A percentile compares a stretch with the other conserved stretches of the same genome.
Evolutionary conservation across 2,329 filamentous ascomycete genomes (phyloP).

Genomic region (Phialemoniopsis sp.): DNA sequence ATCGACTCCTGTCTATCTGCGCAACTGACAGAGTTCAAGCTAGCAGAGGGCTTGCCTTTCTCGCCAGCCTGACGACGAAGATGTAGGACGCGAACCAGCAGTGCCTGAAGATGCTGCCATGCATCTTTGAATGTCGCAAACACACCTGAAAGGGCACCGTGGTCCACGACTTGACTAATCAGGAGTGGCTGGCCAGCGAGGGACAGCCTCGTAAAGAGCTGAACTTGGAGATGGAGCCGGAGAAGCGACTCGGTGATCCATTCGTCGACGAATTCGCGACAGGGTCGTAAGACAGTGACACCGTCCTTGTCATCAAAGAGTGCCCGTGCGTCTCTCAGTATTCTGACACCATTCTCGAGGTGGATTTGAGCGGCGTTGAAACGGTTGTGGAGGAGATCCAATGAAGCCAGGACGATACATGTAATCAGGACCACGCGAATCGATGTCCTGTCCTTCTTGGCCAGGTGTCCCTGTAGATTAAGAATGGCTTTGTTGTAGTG

Average conservation of each 20-base stretch:
- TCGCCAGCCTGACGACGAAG: no score
- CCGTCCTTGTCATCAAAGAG: slow-evolving; percentile 2
- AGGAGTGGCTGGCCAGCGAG: no score
- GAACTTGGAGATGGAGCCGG: slow-evolving; percentile 20
- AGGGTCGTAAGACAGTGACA: slow-evolving; percentile 4
- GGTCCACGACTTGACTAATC: no score
- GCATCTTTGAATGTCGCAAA: no score
- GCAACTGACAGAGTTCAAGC: no score
- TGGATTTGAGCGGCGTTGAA: slow-evolving; percentile 31
- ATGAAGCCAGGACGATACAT: slow-evolving; percentile 27
- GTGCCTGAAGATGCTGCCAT: no score
- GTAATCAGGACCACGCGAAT: slow-evolving; percentile 30
- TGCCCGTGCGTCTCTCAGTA: slow-evolving; percentile 24
- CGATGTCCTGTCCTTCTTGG: slow-evolving; percentile 16
- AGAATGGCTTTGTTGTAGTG: slow-evolving; percentile 31
- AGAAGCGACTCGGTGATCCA: slow-evolving; percentile 38
- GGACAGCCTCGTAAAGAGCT: no score
- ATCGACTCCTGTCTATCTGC: no score
- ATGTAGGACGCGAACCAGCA: no score
- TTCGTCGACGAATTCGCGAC: slow-evolving; percentile 27
- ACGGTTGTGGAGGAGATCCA: slow-evolving; percentile 28
- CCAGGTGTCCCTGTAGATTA: slow-evolving; percentile 26
- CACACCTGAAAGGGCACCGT: no score
- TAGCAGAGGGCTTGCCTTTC: no score
- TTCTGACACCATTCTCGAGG: slow-evolving; percentile 33